phyloP scores from a whole-genome alignment of 805 yeast species.

The Ogataea pignaliae region DNA sequence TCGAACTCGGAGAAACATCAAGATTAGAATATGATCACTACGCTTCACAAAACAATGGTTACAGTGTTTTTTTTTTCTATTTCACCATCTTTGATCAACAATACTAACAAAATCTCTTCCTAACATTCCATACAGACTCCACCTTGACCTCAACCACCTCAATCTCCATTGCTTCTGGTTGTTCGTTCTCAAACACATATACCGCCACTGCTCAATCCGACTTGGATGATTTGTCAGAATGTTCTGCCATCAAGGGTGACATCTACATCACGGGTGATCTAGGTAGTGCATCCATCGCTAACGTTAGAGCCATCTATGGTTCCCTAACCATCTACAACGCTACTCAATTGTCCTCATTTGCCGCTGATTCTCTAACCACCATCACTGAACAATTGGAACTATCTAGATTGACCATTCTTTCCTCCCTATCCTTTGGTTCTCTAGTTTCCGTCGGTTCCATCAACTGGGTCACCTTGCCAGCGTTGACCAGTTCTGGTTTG shows the following conservation, averaged over 20 bases:
- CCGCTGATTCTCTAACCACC: slow-evolving; percentile 75
- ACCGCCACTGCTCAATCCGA: slow-evolving; percentile 81
- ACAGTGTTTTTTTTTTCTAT: no score
- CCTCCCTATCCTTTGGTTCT: slow-evolving; percentile 67
- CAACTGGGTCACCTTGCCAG: slow-evolving; percentile 81
- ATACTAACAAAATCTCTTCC: slow-evolving; percentile 2
- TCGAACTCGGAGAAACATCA: no score
- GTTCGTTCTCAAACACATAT: slow-evolving; percentile 55
- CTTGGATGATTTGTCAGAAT: slow-evolving; percentile 65
- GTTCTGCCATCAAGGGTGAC: slow-evolving; percentile 80
- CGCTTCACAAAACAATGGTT: no score
- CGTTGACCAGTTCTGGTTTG: slow-evolving; percentile 67
- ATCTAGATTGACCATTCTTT: slow-evolving; percentile 59
- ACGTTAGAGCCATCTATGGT: slow-evolving; percentile 76
- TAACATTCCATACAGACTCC: slow-evolving; percentile 34
- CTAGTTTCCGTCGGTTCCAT: slow-evolving; percentile 80
- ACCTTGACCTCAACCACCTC: slow-evolving; percentile 49
- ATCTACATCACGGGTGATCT: slow-evolving; percentile 63
- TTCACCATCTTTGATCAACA: no score
- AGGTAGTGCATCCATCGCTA: slow-evolving; percentile 63
- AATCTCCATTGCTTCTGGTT: slow-evolving; percentile 48
- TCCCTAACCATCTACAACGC: slow-evolving; percentile 64
- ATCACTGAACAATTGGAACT: slow-evolving; percentile 70
- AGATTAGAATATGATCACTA: no score
- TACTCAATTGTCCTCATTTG: slow-evolving; percentile 53